phyloP scores from a whole-genome alignment of 2,329 filamentous ascomycete species.

The Colletotrichum sublineola region DNA sequence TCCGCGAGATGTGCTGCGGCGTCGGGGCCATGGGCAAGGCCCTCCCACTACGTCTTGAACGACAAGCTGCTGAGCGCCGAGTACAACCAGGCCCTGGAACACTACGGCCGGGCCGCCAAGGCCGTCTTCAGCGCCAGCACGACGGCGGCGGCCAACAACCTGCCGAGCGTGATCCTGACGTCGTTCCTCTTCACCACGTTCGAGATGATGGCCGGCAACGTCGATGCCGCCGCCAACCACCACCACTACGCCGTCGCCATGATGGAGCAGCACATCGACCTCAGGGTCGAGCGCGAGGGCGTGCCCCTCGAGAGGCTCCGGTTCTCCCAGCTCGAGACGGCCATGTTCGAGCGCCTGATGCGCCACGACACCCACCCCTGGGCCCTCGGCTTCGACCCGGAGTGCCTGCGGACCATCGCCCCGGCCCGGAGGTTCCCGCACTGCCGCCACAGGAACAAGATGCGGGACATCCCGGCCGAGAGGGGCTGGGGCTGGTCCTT shows the following conservation, averaged over 20 bases:
- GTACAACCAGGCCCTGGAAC: conserved; percentile 23
- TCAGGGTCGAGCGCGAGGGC: neutral
- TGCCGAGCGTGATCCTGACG: conserved; percentile 14
- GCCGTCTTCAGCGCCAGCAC: conserved; percentile 13
- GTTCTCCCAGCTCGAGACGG: conserved; percentile 20
- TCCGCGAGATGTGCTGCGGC: conserved; percentile 32
- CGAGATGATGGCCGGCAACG: conserved; percentile 29
- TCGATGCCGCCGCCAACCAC: conserved; percentile 12
- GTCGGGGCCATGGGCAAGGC: conserved; percentile 17
- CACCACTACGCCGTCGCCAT: conserved; percentile 29
- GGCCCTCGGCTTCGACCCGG: neutral
- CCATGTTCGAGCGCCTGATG: conserved; percentile 25
- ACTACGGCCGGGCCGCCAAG: conserved; percentile 24
- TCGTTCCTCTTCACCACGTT: conserved; percentile 32
- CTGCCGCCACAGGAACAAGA: conserved; percentile 21
- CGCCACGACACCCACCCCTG: conserved; percentile 32
- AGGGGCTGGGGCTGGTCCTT: conserved; percentile 30
- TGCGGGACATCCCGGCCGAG: conserved; percentile 25
- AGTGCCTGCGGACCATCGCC: neutral
- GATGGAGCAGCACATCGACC: conserved; percentile 28
- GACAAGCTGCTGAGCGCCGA: neutral
- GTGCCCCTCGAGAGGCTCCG: conserved; percentile 9
- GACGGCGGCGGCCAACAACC: conserved; percentile 10
- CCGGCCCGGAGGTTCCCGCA: conserved; percentile 16
- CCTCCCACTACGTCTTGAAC: neutral